Conservation (phyloP, 345 rosid genomes). For the Eucalyptus pauciflora region DNA sequence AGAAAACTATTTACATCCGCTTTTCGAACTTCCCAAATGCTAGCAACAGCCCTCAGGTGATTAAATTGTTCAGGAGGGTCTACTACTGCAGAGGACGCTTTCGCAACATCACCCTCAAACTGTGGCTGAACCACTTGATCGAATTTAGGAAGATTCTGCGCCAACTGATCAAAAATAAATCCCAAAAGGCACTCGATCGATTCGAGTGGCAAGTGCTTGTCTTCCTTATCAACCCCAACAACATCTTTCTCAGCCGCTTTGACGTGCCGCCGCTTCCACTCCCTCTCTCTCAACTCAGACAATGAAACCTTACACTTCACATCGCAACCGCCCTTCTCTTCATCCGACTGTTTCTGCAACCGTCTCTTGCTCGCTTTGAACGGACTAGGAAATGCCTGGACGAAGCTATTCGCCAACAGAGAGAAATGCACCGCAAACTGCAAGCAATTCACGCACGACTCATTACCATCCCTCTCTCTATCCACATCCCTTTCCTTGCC, state of each 20-base stretch:
- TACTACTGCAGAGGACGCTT: conserved; percentile 6
- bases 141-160: conserved; percentile 54
- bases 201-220: conserved; percentile 29
- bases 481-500: conserved; percentile 1
- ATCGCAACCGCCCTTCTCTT: conserved; percentile 14
- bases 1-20: conserved; percentile 67
- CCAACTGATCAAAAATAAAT: conserved; percentile 39
- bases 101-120: conserved; percentile 7
- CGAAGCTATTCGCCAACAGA: conserved; percentile 56
- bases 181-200: conserved; percentile 46
- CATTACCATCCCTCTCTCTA: conserved; percentile 23
- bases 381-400: conserved; percentile 54
- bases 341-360: conserved; percentile 27
- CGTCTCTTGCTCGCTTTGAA: conserved; percentile 40
- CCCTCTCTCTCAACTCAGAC: conserved; percentile 10
- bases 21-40: conserved; percentile 75
- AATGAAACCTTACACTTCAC: conserved; percentile 12
- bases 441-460: conserved; percentile 58
- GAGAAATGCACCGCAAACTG: conserved; percentile 73
- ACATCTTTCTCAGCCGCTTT: background rate
- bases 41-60: conserved; percentile 31
- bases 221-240: conserved; percentile 12
- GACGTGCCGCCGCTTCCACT: conserved; percentile 1
- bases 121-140: conserved; percentile 42
- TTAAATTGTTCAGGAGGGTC: conserved; percentile 20